Base-by-base conservation (phyloP, 305 asterid species). In the Ruellia speciosa region DNA sequence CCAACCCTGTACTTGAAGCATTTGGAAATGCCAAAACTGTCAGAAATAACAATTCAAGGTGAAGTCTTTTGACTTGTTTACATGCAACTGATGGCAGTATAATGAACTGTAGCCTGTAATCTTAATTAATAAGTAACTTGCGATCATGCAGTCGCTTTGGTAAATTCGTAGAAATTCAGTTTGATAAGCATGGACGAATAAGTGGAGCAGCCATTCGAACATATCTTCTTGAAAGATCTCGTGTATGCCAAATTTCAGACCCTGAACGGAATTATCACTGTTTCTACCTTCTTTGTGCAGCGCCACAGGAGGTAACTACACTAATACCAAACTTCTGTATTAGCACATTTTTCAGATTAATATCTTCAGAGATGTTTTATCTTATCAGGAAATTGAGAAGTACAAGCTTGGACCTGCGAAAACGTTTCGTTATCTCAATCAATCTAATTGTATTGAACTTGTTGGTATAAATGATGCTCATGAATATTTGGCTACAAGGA, bases 1-100 rank as follows among this genome's bases (percentile, higher is more conserved):
- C 95, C 63, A 85, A 85, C 74, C 95, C 95, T 59, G 92, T 85
- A 46, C 95, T 85, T 64, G 95, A 85, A 81, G 90, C 92, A 59
- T 85, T 82, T 81, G 95, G 95, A 45, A 85, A 85, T 83, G 95
- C 95, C 17, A 85, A 85, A 75, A 85, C 95, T 34, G 88, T 85
- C 63, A 75, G 95, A 74, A 85, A 85, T 66, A 83, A 85, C 71
- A 85, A 85, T 66, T 85, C 95, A 28, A 85, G 95, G 95, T 82
- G 70, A 70, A 75, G 55, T 28, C 11, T 6, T 10, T 14, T 16
- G 5, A 47, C 52, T 47, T 5, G 19, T 47, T 47, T 7, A 5
- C 7, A 47, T 7, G 10, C 4, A 2, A 47, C 19, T 15, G 52
- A 47, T n/a, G 9, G 18, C 10, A 46, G 13, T 40, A 2, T 0